Base-by-base conservation (phyloP, 164 flowering plant species). In the Vitis labrusca region DNA sequence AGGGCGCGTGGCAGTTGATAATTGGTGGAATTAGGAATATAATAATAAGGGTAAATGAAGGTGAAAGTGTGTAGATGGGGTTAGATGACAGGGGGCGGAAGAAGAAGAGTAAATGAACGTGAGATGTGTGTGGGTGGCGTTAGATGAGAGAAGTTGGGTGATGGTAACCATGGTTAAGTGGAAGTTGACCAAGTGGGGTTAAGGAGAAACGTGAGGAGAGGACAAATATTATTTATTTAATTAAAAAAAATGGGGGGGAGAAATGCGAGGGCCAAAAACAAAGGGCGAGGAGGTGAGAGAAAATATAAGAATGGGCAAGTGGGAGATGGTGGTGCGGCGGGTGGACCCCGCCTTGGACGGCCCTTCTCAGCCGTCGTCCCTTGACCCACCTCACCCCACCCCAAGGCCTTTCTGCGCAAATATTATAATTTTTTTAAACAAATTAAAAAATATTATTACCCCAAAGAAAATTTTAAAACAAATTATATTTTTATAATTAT, bases 291-390 rank as follows among this genome's bases (percentile, higher is more conserved):
- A 52, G 52, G 7, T 37, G 44, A 37, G 5, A 37, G 44, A 37
- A 37, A 10, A 23, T 27, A 66, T 52, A 49, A 44, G 58, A 54
- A 51, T 63, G 69, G 81, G 79, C 80, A 75, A 75, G 84, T 77
- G 79, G 84, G 76, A 55, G 74, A 57, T 2, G 56, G 47, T 68
- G 79, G 80, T 64, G 81, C 84, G 83, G 86, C 83, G 73, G 59
- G 44, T 77, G 80, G 86, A 75, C 63, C 16, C 76, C 70, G 59
- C 70, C 78, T 56, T 65, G 67, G 61, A 61, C 78, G 70, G 82
- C 76, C 64, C 70, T 65, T 51, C 65, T 67, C 61, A 7, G 56
- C 67, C 50, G 65, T 63, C 65, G 53, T 48, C 50, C 9, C 65
- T 12, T 16, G 53, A 17, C 15, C 32, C 55, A 50, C 8, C 54